Percentiles rank a stretch among this genome's conserved stretches.
These are phyloP conservation scores for Wallacemonas sp. DNA, from an alignment of 208 protist genomes.

Conservation along the genomic window DNA sequence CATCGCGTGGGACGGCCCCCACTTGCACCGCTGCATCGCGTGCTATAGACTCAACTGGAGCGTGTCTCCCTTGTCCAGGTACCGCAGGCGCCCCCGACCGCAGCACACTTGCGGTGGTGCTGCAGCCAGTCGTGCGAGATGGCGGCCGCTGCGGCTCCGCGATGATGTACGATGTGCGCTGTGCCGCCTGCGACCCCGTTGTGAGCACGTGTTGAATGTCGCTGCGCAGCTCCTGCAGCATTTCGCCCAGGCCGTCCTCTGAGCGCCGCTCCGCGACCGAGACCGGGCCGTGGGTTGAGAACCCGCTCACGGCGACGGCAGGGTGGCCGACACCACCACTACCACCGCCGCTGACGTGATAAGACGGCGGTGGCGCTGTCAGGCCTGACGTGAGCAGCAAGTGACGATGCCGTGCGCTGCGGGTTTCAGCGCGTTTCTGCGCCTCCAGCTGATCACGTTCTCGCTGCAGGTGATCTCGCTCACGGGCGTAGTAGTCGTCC, in stretches of 20 bases:
- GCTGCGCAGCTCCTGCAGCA: constrained; percentile 30
- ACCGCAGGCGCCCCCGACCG: too few relatives aligned
- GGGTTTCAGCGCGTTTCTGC: neutral
- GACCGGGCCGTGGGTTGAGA: neutral
- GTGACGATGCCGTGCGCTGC: constrained; percentile 20
- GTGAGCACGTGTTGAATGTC: constrained; percentile 1
- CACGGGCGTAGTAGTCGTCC: constrained; percentile 39
- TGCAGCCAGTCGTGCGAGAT: too few relatives aligned
- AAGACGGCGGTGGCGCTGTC: neutral
- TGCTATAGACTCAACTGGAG: too few relatives aligned
- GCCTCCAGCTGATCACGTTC: constrained; percentile 19
- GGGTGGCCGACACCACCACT: too few relatives aligned
- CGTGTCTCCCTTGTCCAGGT: too few relatives aligned
- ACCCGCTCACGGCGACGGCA: neutral
- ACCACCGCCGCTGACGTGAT: too few relatives aligned
- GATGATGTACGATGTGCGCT: constrained; percentile 27
- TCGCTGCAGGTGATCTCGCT: constrained; percentile 23
- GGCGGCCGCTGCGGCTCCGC: too few relatives aligned
- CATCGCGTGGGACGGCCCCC: too few relatives aligned
- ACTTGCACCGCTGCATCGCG: constrained; percentile 3
- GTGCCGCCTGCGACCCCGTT: too few relatives aligned
- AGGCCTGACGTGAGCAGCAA: neutral
- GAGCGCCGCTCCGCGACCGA: neutral
- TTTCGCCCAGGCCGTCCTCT: constrained; percentile 31
- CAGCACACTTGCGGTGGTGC: neutral